These are phyloP conservation scores for Metschnikowia similis DNA, from an alignment of 805 yeast genomes.

Conservation along the genomic window DNA sequence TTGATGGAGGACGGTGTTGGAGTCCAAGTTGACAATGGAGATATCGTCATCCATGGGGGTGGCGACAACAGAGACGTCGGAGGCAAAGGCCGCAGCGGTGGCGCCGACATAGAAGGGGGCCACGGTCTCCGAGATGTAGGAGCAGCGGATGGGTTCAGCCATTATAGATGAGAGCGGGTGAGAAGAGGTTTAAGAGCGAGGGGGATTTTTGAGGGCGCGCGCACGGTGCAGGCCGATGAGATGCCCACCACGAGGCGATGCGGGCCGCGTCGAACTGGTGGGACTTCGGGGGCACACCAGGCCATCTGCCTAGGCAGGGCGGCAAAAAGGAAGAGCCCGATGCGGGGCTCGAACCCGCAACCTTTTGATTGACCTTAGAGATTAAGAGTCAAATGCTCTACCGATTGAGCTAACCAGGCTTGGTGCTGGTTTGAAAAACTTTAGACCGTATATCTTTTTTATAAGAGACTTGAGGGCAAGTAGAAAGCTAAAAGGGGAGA, in stretches of 20 bases:
- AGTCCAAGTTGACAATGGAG: slow-evolving; percentile 57
- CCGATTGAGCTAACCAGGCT: slow-evolving; percentile 22
- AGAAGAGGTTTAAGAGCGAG: neutral
- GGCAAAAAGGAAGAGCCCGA: slow-evolving; percentile 16
- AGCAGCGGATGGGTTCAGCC: slow-evolving; percentile 17
- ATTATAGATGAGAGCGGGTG: slow-evolving; percentile 1
- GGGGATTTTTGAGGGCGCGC: neutral
- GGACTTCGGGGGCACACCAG: too few relatives aligned
- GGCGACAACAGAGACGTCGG: slow-evolving; percentile 61
- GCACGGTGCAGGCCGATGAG: slow-evolving; percentile 17
- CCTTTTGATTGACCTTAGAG: slow-evolving; percentile 20
- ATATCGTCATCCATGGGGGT: slow-evolving; percentile 79
- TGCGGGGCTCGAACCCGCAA: slow-evolving; percentile 23
- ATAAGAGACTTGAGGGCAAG: too few relatives aligned
- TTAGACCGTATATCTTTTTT: too few relatives aligned
- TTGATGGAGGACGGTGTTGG: slow-evolving; percentile 54
- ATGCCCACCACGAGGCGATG: slow-evolving; percentile 1
- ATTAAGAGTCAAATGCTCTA: slow-evolving; percentile 21
- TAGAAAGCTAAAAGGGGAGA: too few relatives aligned
- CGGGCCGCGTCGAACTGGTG: too few relatives aligned
- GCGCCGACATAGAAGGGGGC: slow-evolving; percentile 89
- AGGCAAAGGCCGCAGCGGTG: slow-evolving; percentile 64
- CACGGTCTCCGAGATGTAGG: slow-evolving; percentile 34
- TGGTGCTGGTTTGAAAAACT: too few relatives aligned
- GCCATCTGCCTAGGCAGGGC: neutral